Evolutionary conservation across 2,329 filamentous ascomycete genomes (phyloP).

Genomic region (Fusarium poae): DNA sequence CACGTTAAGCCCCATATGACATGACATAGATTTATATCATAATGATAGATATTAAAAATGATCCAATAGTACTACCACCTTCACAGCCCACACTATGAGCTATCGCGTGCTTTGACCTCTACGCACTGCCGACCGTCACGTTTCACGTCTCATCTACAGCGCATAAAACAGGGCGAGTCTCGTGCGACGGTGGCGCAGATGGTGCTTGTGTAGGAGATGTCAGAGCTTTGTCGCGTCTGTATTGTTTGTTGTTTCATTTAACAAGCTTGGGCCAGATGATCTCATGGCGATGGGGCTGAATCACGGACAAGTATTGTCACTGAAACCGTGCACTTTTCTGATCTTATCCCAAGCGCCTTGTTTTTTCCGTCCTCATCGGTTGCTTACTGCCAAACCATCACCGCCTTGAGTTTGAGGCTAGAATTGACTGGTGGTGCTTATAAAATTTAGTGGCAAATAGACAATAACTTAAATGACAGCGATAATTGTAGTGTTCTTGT

Average conservation of each 20-base stretch:
- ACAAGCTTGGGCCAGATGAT: not conserved
- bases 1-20: conserved; percentile 18
- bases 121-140: not conserved
- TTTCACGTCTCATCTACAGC: not conserved
- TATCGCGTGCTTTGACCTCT: not conserved
- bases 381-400: not conserved
- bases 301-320: not conserved
- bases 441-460: too few species aligned
- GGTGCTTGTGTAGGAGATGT: not conserved
- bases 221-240: conserved; percentile 1
- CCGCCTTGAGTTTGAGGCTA: not conserved
- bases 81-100: too few species aligned
- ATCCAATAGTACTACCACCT: not conserved
- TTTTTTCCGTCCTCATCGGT: not conserved
- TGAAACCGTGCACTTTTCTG: not conserved
- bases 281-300: not conserved
- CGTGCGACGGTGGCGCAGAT: not conserved
- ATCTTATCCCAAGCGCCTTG: too few species aligned
- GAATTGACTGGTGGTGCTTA: too few species aligned
- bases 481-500: not conserved
- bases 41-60: conserved; percentile 30
- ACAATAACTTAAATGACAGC: not conserved
- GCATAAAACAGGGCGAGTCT: not conserved
- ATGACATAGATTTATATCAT: conserved; percentile 38
- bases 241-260: conserved; percentile 16